Evolutionary conservation across 2,329 filamentous ascomycete genomes (phyloP), one percentile per base, ranked within the genome.

Genomic region (Talaromyces sp.): DNA sequence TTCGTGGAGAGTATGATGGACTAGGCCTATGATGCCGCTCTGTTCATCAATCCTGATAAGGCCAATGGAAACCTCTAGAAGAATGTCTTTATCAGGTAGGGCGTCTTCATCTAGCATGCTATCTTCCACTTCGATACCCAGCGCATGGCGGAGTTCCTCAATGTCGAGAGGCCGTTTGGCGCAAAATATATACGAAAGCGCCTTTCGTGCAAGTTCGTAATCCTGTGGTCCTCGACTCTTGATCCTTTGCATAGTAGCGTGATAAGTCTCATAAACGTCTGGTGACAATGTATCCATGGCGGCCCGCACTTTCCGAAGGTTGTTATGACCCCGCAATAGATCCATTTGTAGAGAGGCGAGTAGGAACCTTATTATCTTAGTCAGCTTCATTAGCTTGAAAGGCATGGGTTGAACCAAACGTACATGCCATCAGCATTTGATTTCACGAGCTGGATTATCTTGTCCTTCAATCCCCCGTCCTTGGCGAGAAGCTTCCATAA

Each of bases 1-100:
- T 16, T 65, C 66, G 58, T 71, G 64, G 6, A 69, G 66, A 5
- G 71, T 68, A 39, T 69, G 70, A 62, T 72, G 68, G 14, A 67
- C 59, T 3, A 70, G 54, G 1, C 58, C 16, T 33, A 68, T 65
- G 19, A 62, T 66, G 16, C 58, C 41, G 57, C 62, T 66, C 43
- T 65, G 57, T 33, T 65, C 57, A 19, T 69, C 50, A 49, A 66
- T 37, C 19, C 43, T 63, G 24, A 69, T 61, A 27, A 69, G 39
- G 24, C 67, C 68, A n/a, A 63, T 67, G 39, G 63, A 69, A 22
- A 66, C 57, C 45, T 27, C 43, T 8, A 66, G 52, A 3, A 68
- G 41, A 33, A 66, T 52, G 14, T 59, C 62, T 47, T 45, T 68
- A 50, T 52, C 58, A 9, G 31, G 64, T 50, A 63, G 47, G 39